Evolutionary conservation across 148 eudicot genomes (phyloP).

Genomic region (Tetragonia tetragonoides): DNA sequence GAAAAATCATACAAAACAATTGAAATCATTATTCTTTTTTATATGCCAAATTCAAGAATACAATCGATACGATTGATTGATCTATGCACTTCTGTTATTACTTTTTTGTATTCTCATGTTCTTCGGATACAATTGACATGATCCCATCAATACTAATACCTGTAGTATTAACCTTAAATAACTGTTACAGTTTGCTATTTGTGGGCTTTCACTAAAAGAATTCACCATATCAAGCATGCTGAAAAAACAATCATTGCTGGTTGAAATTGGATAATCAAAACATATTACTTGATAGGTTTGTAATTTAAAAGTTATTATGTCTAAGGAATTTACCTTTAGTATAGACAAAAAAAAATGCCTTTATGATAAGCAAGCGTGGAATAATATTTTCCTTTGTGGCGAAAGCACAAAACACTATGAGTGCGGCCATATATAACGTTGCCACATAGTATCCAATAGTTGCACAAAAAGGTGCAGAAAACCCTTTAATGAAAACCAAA

Average conservation of each 20-base stretch:
- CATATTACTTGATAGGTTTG: constrained; percentile 23
- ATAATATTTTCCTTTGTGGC: constrained; percentile 8
- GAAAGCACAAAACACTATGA: constrained; percentile 10
- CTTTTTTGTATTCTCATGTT: too few species aligned
- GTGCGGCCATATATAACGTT: background rate
- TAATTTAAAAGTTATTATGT: background rate
- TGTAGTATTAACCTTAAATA: background rate
- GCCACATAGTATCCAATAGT: background rate
- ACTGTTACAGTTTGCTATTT: background rate
- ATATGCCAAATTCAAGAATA: too few species aligned
- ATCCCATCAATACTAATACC: background rate
- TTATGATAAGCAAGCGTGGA: constrained; percentile 12
- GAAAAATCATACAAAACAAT: too few species aligned
- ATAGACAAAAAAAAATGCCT: background rate
- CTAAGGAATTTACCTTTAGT: background rate
- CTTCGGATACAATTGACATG: background rate
- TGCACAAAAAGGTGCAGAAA: background rate
- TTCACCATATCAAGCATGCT: constrained; percentile 14
- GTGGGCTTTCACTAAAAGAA: background rate
- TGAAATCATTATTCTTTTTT: too few species aligned
- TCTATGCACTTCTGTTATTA: too few species aligned
- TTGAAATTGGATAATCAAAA: background rate
- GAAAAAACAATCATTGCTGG: constrained; percentile 18
- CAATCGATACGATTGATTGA: too few species aligned
- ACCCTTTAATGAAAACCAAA: constrained; percentile 82